Evolutionary conservation across 164 flowering plant genomes (phyloP), one percentile per base, ranked within the genome.

Genomic region (Berberis thunbergii): DNA sequence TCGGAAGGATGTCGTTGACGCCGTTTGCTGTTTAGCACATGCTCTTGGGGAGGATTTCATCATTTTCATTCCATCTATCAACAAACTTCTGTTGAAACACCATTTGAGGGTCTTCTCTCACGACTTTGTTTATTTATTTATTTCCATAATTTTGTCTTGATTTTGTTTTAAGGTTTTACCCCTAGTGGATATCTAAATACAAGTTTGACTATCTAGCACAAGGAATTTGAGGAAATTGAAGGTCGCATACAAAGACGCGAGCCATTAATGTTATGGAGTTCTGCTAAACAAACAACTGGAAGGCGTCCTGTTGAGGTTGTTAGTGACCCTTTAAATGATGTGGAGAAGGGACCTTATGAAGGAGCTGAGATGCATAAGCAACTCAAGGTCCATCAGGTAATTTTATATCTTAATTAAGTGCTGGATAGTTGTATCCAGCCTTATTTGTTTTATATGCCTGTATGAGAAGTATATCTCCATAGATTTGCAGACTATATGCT

Each of bases 211-310:
- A 74, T 77, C 56, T 83, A 95, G 99, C 99, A 95, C 77, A 86
- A 85, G 75, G 97, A 95, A 64, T 95, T 95, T 72, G 96, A 89
- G 68, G 97, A 91, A 78, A 91, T 95, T 73, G 87, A 95, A 79
- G 88, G 83, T 3, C 91, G 87, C 13, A 72, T 86, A 41, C 75
- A 76, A 44, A 86, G 84, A 68, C 89, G 91, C 61, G 91, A 88
- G 66, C 96, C 99, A 38, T 70, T 95, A 46, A 82, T 86, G 45
- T 66, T 80, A 58, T 94, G 85, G 54, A 86, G 82, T 69, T 76
- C 84, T 65, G 76, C 78, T 3, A 88, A 82, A 70, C 74, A 79
- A 73, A 72, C 80, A 72, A 78, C 73, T 76, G 77, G 84, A 40
- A 77, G 80, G 53, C 71, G 72, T 75, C 88, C 92, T 54, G 88